Evolutionary conservation across 345 rosid genomes (phyloP), one percentile per base, ranked within the genome.

Genomic region (Nephelium lappaceum): DNA sequence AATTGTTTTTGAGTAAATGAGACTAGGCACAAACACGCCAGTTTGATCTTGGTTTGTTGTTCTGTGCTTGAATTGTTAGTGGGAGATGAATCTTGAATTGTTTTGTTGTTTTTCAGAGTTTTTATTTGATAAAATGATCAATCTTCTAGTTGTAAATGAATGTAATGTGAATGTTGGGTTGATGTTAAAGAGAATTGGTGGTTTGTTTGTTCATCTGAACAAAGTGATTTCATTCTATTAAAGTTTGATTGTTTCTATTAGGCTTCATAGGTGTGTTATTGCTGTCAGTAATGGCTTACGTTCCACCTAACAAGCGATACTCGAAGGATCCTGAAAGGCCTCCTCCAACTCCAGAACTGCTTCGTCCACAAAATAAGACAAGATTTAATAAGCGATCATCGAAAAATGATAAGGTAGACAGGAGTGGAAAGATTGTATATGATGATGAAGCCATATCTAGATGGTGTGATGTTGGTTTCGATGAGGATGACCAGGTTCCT

Each of bases 261-360:
- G 67, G 77, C 31, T 27, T 51, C 63, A 42, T 21, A 67, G 38
- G 16, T 42, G 16, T 42, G 31, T 73, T 84, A 11, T 65, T 23
- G 60, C 51, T 57, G 51, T 14, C 70, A n/a, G 19, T 61, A 31
- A 88, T 90, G 96, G 87, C 96, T 72, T 92, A 92, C 43, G 55
- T 92, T 73, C 93, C 94, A 41, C 93, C 91, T 38, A 90, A 88
- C 73, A 93, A 87, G 88, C 86, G 95, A 41, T 83, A 84, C 72
- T 80, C 80, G 6, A 81, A 73, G 74, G 86, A 79, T 42, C 72
- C 78, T 4, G 62, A 9, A 16, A 85, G 21, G 71, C 84, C 83
- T 38, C 21, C 84, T 12, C 88, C 78, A 39, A 49, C 73, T 78
- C 87, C 88, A 57, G 87, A 88, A 11, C 67, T 49, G 60, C 70